Base-by-base conservation (phyloP, 2,329 filamentous ascomycete genomes). In the Exophiala xenobiotica region DNA sequence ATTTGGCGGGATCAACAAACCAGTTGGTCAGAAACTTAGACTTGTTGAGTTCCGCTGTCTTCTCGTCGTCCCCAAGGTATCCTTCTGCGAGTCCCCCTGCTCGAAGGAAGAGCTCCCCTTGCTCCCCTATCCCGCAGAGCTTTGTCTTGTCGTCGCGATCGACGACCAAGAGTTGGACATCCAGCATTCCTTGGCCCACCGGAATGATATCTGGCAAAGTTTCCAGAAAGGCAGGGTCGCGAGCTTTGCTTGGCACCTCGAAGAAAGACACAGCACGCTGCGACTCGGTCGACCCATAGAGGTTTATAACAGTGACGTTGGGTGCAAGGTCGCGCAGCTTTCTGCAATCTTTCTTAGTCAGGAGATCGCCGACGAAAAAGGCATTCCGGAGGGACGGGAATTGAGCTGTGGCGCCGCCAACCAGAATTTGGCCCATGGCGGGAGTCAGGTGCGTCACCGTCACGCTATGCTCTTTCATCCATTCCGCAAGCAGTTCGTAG, bases 381-480 rank as follows among this genome's bases (percentile, higher is more conserved):
- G 85, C 90, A 51, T 83, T 78, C 51, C 86, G 78, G n/a, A 97
- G 76, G 9, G 79, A 77, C 1, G 89, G 86, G 64, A 96, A 95
- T 59, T 87, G 70, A 0, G 88, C 84, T 2, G 75, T 85, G 19
- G 90, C 87, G 60, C 88, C 89, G 37, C 90, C 91, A n/a, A 92
- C 85, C 1, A 97, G 74, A 55, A 97, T 93, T 63, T 96, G 89
- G 49, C 91, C 91, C 91, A 97, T 96, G 51, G 93, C 93, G 7
- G 93, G 93, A 1, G 93, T 99, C 31, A 97, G 73, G 70, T 97
- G 93, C 9, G 87, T 90, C 16, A 90, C 87, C 12, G 85, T 95
- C 2, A 87, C 82, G 49, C 79, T 73, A 64, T 87, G 81, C 46
- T 86, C 81, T 46, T 78, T 77, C 79, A 96, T 89, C 93, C 93